phyloP scores from a whole-genome alignment of 139 green algal species.

The Haematococcus lacustris region DNA sequence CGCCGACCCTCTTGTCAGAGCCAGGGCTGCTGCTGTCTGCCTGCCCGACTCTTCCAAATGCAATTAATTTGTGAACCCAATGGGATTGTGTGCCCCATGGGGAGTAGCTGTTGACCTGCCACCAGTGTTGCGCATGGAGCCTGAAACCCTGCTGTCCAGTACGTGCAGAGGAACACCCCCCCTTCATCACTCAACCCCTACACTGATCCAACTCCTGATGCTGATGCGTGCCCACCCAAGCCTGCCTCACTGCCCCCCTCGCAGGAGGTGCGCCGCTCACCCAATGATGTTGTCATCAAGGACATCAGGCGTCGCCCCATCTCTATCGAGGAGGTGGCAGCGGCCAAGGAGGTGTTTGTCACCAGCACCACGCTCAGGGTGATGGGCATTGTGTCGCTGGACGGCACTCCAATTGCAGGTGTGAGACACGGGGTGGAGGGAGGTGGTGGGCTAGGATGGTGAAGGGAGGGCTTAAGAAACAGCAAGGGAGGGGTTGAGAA shows the following conservation, averaged over 20 bases:
- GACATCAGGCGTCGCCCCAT: conserved; percentile 18
- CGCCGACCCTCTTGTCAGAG: no score
- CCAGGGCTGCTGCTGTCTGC: no score
- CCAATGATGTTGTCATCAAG: conserved; percentile 24
- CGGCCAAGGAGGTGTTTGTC: conserved; percentile 22
- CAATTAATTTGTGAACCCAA: no score
- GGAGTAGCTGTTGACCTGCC: no score
- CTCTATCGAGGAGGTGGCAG: conserved; percentile 19
- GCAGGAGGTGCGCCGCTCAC: conserved; percentile 19
- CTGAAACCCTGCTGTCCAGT: no score
- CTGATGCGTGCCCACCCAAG: background rate
- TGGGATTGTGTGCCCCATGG: no score
- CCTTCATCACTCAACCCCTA: no score
- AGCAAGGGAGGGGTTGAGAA: background rate
- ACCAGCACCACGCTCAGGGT: conserved; percentile 8
- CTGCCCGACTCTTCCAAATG: no score
- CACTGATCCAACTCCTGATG: background rate
- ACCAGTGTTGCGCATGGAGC: no score
- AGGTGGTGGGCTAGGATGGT: background rate
- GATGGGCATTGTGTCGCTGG: conserved; percentile 1
- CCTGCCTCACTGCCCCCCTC: no score
- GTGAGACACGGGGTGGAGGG: background rate
- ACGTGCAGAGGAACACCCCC: no score
- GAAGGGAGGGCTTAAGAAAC: background rate
- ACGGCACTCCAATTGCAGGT: conserved; percentile 6